Evolutionary conservation across 2,329 filamentous ascomycete genomes (phyloP).

Genomic region (Diaporthe ilicicola): DNA sequence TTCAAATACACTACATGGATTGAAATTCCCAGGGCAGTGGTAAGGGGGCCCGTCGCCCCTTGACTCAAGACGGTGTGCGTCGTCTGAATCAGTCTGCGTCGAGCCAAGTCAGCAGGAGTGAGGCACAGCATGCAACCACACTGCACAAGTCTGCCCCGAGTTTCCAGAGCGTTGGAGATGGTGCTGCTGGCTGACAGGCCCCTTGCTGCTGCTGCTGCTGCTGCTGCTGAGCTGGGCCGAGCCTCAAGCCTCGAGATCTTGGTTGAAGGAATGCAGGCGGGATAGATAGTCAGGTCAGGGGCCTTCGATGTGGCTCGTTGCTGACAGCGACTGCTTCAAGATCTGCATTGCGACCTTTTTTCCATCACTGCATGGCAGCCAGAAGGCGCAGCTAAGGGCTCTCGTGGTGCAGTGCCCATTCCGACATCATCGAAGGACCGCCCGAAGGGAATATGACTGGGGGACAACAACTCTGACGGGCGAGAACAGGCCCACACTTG

Average conservation of each 20-base stretch:
- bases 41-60: neutral
- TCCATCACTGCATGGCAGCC: neutral
- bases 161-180: constrained; percentile 14
- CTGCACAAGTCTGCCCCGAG: constrained; percentile 8
- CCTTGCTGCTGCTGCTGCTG: neutral
- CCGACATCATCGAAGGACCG: neutral
- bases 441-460: neutral
- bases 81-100: constrained; percentile 16
- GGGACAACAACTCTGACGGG: neutral
- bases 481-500: neutral
- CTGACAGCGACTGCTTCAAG: constrained; percentile 20
- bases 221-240: neutral
- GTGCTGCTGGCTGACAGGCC: neutral
- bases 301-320: neutral
- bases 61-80: neutral
- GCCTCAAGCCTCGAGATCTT: constrained; percentile 10
- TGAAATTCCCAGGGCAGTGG: constrained; percentile 1
- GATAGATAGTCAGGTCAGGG: neutral
- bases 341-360: constrained; percentile 14
- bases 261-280: neutral
- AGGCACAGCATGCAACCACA: constrained; percentile 24
- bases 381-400: neutral
- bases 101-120: constrained; percentile 16
- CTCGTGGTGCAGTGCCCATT: neutral
- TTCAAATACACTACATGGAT: neutral